Percentiles rank a stretch among this genome's conserved stretches.
Conservation (phyloP, 345 rosid genomes). For the Hirschfeldia incana region DNA sequence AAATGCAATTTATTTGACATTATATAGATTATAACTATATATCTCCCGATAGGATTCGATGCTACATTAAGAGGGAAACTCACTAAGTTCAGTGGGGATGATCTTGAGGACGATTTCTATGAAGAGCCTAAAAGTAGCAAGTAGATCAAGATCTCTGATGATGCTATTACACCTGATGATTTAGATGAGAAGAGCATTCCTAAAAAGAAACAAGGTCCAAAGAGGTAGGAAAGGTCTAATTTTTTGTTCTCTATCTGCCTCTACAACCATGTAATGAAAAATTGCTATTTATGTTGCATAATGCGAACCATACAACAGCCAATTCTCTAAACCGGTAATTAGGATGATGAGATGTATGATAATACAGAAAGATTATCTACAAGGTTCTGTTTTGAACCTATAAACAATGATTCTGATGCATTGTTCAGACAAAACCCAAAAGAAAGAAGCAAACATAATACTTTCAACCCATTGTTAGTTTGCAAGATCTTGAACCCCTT, state of each 20-base stretch:
- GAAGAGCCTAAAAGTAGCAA: conserved; percentile 37
- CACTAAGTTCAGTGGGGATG: conserved; percentile 77
- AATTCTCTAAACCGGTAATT: not conserved
- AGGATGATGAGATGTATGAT: too few species aligned
- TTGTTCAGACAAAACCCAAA: not conserved
- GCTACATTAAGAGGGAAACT: conserved; percentile 50
- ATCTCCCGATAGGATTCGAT: conserved; percentile 26
- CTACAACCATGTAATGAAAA: not conserved
- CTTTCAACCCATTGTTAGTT: not conserved
- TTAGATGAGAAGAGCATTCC: not conserved
- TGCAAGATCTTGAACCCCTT: not conserved
- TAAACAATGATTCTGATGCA: not conserved
- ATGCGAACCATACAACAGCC: conserved; percentile 5
- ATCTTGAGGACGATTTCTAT: conserved; percentile 80
- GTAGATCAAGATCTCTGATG: conserved; percentile 37
- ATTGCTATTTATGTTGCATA: conserved; percentile 10
- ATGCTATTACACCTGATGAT: not conserved
- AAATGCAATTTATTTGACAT: too few species aligned
- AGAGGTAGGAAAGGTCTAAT: not conserved
- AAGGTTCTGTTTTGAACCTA: not conserved
- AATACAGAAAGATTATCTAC: too few species aligned
- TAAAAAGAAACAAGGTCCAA: not conserved
- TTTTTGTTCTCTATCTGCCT: not conserved
- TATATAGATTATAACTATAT: too few species aligned
- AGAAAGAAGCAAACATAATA: not conserved